Evolutionary conservation across 176 grass and related monocot genomes (phyloP), one percentile per base, ranked within the genome.

Genomic region (Triticum monococcum): DNA sequence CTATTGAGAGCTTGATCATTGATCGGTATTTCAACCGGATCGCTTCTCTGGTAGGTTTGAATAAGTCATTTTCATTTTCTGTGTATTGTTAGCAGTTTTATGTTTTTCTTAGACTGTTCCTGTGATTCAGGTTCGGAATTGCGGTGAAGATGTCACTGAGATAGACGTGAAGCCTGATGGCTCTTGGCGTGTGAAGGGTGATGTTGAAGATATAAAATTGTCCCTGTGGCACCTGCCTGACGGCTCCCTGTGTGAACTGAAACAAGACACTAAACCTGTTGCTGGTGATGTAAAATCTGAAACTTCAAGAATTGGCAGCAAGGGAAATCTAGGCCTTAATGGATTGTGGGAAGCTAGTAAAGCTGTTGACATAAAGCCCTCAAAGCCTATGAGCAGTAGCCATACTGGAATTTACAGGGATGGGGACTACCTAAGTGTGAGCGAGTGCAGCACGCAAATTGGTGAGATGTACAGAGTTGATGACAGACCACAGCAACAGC

Each of bases 161-260:
- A 88, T 98, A 89, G 95, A 98, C 85, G 91, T 98, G 61, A 98
- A 90, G 89, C 93, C 95, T 65, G 95, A 98, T 85, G 95, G 95
- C 52, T 95, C 87, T 68, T 98, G 95, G 95, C 93, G 91, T 66
- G 89, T 85, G 30, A 98, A 98, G 86, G 91, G 86, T 85, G 95
- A 95, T 92, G 79, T 16, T 67, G 88, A 81, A 76, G 61, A 66
- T 82, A 88, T 78, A 80, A 86, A 93, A 80, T 86, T 98, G 43
- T 80, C 83, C 67, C 90, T 85, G 36, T 98, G 95, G 95, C 95
- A 98, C 84, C 79, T 84, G 71, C 93, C 93, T 87, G 95, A 95
- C 59, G 89, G 95, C 35, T 90, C 91, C 14, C 86, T 89, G 64
- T 90, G 80, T 63, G 33, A 79, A 56, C 64, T 63, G 24, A 91